These are phyloP conservation scores for Amanita jacksonii DNA, from an alignment of 768 basidiomycete species.

Conservation along the genomic window DNA sequence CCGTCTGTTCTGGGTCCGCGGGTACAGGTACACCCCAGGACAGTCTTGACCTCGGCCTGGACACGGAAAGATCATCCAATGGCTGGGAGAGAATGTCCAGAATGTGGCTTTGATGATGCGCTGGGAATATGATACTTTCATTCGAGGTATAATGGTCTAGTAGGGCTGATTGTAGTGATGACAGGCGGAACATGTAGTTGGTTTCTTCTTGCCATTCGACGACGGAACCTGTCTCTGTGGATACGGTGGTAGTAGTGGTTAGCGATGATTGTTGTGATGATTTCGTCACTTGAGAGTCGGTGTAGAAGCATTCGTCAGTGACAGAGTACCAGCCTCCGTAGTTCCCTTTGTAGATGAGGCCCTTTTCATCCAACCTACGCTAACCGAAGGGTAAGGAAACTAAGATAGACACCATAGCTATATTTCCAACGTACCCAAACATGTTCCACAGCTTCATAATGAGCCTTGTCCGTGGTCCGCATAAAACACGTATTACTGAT, in stretches of 20 bases:
- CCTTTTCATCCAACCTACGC: constrained; percentile 46
- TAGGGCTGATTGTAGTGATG: constrained; percentile 50
- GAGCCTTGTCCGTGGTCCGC: constrained; percentile 60
- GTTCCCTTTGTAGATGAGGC: constrained; percentile 73
- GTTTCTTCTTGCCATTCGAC: constrained; percentile 81
- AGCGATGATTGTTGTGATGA: no score
- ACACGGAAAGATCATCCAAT: constrained; percentile 75
- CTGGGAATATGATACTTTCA: constrained; percentile 40
- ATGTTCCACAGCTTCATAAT: constrained; percentile 57
- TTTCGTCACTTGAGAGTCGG: constrained; percentile 42
- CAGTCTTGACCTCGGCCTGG: constrained; percentile 64
- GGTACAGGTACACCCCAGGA: constrained; percentile 86
- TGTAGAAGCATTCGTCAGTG: constrained; percentile 87
- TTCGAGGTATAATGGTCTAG: constrained; percentile 36
- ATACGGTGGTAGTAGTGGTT: constrained; percentile 29
- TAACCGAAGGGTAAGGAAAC: no score
- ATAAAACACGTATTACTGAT: constrained; percentile 69
- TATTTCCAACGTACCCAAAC: constrained; percentile 88
- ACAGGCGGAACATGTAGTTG: constrained; percentile 85
- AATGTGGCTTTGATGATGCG: constrained; percentile 44
- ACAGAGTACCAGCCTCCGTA: constrained; percentile 90
- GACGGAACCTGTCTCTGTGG: constrained; percentile 64
- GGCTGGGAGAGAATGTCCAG: constrained; percentile 32
- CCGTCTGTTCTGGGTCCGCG: constrained; percentile 65
- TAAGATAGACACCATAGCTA: no score